Evolutionary conservation across 2,329 filamentous ascomycete species (phyloP).

Genomic region (Amylocarpus encephaloides): DNA sequence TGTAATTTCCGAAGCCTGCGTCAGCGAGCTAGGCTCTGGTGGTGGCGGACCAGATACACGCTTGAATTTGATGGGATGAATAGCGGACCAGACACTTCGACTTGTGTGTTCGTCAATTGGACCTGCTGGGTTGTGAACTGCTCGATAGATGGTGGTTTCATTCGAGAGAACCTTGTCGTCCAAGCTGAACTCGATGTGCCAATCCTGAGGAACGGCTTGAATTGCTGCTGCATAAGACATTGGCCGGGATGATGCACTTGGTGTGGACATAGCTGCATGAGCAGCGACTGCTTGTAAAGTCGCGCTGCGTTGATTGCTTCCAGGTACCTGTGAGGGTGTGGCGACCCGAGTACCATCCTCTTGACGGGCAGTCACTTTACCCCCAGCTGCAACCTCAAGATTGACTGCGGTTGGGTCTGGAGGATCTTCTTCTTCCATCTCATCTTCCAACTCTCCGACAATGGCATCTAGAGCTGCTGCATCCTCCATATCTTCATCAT

Average conservation of each 20-base stretch:
- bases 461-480: slow-evolving; percentile 71
- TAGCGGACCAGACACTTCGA: slow-evolving; percentile 80
- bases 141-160: slow-evolving; percentile 93
- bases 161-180: slow-evolving; percentile 78
- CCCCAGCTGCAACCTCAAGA: slow-evolving; percentile 78
- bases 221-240: slow-evolving; percentile 82
- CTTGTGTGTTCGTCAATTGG: slow-evolving; percentile 58
- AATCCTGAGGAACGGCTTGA: slow-evolving; percentile 77
- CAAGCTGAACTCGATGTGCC: slow-evolving; percentile 94
- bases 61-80: slow-evolving; percentile 88
- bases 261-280: slow-evolving; percentile 34
- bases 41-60: slow-evolving; percentile 78
- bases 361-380: slow-evolving; percentile 83
- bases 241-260: slow-evolving; percentile 51
- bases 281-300: slow-evolving; percentile 33
- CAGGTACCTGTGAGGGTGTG: slow-evolving; percentile 64
- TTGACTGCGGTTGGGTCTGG: slow-evolving; percentile 83
- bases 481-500: slow-evolving; percentile 63
- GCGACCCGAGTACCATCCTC: slow-evolving; percentile 84
- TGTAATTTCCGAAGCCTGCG: slow-evolving; percentile 42
- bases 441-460: slow-evolving; percentile 84
- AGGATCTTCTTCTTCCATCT: slow-evolving; percentile 66
- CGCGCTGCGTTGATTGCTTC: slow-evolving; percentile 38
- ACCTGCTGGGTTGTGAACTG: slow-evolving; percentile 60
- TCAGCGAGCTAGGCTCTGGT: slow-evolving; percentile 60